phyloP scores from a whole-genome alignment of 208 protist genomes.

The Trichomonas gallinae region DNA sequence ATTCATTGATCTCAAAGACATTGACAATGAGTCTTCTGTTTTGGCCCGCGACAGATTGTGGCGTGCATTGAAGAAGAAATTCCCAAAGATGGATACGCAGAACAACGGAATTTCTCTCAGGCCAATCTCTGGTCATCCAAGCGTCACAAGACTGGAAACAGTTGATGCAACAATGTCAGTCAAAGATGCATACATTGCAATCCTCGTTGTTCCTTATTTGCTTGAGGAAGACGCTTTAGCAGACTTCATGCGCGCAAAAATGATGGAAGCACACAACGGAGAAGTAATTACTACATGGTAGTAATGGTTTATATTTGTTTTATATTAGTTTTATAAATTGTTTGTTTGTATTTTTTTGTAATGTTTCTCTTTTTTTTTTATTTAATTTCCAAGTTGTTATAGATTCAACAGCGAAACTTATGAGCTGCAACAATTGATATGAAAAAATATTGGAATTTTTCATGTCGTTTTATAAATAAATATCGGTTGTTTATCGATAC shows the following conservation, averaged over 20 bases:
- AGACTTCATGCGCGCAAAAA: background rate
- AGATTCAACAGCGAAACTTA: no score
- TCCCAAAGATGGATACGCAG: background rate
- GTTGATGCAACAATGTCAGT: background rate
- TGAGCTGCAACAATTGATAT: no score
- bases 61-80: background rate
- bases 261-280: background rate
- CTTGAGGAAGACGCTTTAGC: background rate
- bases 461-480: no score
- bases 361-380: no score
- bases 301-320: background rate
- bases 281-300: background rate
- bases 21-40: background rate
- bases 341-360: background rate
- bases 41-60: background rate
- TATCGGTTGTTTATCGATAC: no score
- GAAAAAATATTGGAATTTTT: no score
- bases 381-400: no score
- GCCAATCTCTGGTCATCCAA: background rate
- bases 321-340: background rate
- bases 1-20: background rate
- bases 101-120: background rate
- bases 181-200: background rate
- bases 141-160: background rate
- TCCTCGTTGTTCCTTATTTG: background rate